Conservation (phyloP, 495 filamentous ascomycete species). For the Pseudotulostoma volvatum region DNA sequence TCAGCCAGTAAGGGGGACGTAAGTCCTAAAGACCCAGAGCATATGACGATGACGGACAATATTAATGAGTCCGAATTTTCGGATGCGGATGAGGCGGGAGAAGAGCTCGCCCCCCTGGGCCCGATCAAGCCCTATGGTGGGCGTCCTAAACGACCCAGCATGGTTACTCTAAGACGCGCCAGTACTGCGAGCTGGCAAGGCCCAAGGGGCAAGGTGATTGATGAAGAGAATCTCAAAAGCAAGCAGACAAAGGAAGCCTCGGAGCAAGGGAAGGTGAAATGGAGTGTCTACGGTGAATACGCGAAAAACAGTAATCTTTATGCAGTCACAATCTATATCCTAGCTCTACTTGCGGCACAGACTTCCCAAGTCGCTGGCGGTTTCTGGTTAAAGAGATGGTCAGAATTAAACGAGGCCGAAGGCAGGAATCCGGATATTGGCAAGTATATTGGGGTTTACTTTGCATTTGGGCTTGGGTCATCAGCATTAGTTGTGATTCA, state of each 20-base stretch:
- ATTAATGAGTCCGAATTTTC: conserved; percentile 31
- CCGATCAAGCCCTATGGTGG: conserved; percentile 43
- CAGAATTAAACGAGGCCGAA: conserved; percentile 53
- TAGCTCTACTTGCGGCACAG: conserved; percentile 64
- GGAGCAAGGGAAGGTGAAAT: conserved; percentile 95
- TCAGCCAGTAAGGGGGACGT: conserved; percentile 30
- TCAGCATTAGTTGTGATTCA: conserved; percentile 76
- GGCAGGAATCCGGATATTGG: conserved; percentile 58
- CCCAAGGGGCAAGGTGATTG: conserved; percentile 61
- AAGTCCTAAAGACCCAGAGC: conserved; percentile 36
- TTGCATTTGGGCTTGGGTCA: conserved; percentile 83
- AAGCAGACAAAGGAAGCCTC: conserved; percentile 72
- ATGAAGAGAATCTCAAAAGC: conserved; percentile 73
- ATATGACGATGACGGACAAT: conserved; percentile 34
- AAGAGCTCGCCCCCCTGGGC: conserved; percentile 49
- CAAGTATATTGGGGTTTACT: conserved; percentile 88
- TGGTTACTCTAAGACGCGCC: conserved; percentile 66
- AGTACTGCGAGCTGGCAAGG: conserved; percentile 83
- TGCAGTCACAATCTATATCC: conserved; percentile 67
- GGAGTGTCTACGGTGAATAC: conserved; percentile 78
- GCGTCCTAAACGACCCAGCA: conserved; percentile 45
- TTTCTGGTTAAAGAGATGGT: conserved; percentile 88
- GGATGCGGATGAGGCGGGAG: conserved; percentile 57
- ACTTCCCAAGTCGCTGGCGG: conserved; percentile 65
- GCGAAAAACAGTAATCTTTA: conserved; percentile 81